phyloP scores from a whole-genome alignment of 2,329 filamentous ascomycete genomes.

The Monilinia vaccinii-corymbosi region DNA sequence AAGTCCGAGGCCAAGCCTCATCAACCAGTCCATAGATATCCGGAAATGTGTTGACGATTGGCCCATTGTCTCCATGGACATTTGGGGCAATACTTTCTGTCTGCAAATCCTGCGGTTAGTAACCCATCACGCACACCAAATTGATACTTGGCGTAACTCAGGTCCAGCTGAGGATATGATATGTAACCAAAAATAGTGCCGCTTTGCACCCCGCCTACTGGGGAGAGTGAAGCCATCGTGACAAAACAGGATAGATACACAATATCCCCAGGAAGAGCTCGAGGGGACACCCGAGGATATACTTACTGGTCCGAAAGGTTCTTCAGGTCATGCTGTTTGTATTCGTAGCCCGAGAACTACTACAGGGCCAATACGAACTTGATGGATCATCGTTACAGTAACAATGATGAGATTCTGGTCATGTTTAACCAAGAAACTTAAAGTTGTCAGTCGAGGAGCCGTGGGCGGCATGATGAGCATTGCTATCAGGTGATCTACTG shows the following conservation, averaged over 20 bases:
- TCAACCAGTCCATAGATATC: not conserved
- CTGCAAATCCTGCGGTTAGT: not conserved
- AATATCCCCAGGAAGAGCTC: too few relatives aligned
- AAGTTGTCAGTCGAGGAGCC: not conserved
- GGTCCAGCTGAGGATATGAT: not conserved
- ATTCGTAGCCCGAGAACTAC: not conserved
- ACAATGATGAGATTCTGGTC: not conserved
- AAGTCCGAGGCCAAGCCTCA: not conserved
- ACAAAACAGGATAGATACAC: not conserved
- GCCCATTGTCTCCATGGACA: slow-evolving; percentile 33
- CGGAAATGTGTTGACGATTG: not conserved
- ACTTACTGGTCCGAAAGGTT: not conserved
- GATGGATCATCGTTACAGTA: not conserved
- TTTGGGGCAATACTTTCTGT: slow-evolving; percentile 34
- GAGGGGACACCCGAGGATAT: not conserved
- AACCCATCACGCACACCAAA: not conserved
- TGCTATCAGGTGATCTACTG: not conserved
- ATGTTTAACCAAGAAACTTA: not conserved
- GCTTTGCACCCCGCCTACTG: not conserved
- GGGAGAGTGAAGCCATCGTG: not conserved
- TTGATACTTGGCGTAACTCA: not conserved
- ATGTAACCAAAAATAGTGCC: not conserved
- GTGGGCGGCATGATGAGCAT: not conserved
- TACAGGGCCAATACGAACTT: not conserved
- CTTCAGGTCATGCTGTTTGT: not conserved